Evolutionary conservation across 495 filamentous ascomycete species (phyloP).

Genomic region (Xylaria scruposa): DNA sequence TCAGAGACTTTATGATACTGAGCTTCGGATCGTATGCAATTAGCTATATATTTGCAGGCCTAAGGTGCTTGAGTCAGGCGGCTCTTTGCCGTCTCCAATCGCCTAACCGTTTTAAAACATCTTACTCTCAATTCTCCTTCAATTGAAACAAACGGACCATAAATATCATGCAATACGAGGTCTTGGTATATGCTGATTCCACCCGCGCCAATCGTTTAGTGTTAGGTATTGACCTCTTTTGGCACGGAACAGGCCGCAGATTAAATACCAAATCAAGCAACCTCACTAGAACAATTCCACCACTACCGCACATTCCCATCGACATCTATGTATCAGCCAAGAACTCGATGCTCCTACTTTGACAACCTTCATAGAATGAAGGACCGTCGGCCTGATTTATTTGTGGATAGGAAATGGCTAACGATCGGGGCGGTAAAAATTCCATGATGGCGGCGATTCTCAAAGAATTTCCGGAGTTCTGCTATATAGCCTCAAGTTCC

Average conservation of each 20-base stretch:
- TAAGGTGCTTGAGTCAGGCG: no score
- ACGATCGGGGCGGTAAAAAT: not conserved
- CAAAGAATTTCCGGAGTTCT: constrained; percentile 1
- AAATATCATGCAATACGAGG: not conserved
- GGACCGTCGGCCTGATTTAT: not conserved
- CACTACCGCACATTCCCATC: not conserved
- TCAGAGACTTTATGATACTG: not conserved
- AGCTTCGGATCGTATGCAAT: not conserved
- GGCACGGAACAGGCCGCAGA: constrained; percentile 1
- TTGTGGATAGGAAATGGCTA: not conserved
- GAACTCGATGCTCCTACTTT: not conserved
- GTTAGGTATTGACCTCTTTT: constrained; percentile 1
- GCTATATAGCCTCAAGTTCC: constrained; percentile 10
- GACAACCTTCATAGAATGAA: not conserved
- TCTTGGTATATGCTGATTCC: constrained; percentile 18
- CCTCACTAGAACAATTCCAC: constrained; percentile 13
- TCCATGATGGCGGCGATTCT: not conserved
- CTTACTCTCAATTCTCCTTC: not conserved
- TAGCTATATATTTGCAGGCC: no score
- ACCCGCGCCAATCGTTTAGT: constrained; percentile 9
- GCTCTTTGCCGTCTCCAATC: no score
- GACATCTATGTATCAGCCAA: not conserved
- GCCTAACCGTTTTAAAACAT: not conserved
- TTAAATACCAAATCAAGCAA: constrained; percentile 5
- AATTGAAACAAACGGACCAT: constrained; percentile 1